Conservation (phyloP, 768 basidiomycete genomes). For the Tulasnella calospora region DNA sequence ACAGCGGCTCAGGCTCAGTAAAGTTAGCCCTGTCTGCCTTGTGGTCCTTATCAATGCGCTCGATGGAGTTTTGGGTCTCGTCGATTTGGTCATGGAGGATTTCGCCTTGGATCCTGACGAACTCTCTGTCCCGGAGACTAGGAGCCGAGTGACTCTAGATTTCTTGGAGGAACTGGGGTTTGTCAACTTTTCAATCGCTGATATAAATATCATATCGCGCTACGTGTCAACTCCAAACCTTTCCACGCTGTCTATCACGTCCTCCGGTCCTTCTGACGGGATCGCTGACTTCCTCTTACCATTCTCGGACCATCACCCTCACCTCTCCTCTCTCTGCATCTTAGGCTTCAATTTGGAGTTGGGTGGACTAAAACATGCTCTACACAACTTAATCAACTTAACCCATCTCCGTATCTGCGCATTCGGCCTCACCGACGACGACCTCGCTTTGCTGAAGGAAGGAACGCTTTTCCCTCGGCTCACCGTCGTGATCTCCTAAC, state of each 20-base stretch:
- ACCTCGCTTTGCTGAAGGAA: neutral
- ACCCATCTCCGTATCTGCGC: neutral
- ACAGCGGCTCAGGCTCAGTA: neutral
- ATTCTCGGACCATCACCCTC: neutral
- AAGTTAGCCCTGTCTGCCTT: neutral
- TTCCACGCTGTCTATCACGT: neutral
- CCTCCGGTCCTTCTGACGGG: neutral
- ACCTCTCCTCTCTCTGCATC: neutral
- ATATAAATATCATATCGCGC: neutral
- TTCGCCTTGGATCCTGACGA: neutral
- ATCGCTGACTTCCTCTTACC: neutral
- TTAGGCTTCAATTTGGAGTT: neutral
- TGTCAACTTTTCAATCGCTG: neutral
- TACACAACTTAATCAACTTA: neutral
- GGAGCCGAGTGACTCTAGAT: neutral
- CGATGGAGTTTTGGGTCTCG: too few relatives aligned
- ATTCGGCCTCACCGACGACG: neutral
- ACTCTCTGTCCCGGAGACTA: neutral
- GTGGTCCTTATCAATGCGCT: too few relatives aligned
- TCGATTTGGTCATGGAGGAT: neutral
- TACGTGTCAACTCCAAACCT: neutral
- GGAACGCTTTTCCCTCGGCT: too few relatives aligned
- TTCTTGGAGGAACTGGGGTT: neutral
- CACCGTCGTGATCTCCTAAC: too few relatives aligned
- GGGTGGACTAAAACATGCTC: neutral